Evolutionary conservation across 352 stramenopile genomes (phyloP).

Genomic region (Phytophthora europaea): DNA sequence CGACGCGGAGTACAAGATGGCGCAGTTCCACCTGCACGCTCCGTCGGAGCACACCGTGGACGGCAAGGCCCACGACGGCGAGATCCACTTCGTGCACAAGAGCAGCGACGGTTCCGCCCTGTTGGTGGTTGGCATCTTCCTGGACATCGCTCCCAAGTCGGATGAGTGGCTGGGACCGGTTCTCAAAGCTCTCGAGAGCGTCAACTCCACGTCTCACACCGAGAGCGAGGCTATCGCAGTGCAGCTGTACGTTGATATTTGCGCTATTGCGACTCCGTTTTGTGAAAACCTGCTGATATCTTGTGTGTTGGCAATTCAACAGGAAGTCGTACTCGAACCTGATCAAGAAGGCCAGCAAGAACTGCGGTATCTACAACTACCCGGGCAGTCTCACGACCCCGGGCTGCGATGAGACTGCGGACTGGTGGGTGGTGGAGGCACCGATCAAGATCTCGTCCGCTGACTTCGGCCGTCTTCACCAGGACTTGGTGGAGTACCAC

Average conservation of each 20-base stretch:
- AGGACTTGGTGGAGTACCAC: conserved; percentile 26
- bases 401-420: conserved; percentile 20
- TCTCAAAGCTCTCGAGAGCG: conserved; percentile 32
- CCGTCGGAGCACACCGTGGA: conserved; percentile 58
- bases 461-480: conserved; percentile 38
- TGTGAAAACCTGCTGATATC: too few species aligned
- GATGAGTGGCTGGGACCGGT: conserved; percentile 40
- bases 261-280: too few species aligned
- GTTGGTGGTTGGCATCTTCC: conserved; percentile 50
- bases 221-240: not conserved
- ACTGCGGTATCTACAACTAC: conserved; percentile 56
- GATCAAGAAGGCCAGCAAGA: conserved; percentile 9
- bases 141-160: conserved; percentile 16
- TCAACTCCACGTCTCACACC: conserved; percentile 10
- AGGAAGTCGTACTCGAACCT: conserved; percentile 30
- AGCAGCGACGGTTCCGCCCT: conserved; percentile 24
- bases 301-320: not conserved
- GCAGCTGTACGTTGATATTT: not conserved
- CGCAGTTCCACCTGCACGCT: conserved; percentile 57
- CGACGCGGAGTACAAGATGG: conserved; percentile 36
- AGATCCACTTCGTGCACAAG: conserved; percentile 60
- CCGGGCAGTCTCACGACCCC: conserved; percentile 64
- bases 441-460: conserved; percentile 39
- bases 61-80: conserved; percentile 43
- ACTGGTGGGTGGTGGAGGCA: not conserved